Evolutionary conservation across 495 filamentous ascomycete species (phyloP).

Genomic region (Podospora fimiseda): DNA sequence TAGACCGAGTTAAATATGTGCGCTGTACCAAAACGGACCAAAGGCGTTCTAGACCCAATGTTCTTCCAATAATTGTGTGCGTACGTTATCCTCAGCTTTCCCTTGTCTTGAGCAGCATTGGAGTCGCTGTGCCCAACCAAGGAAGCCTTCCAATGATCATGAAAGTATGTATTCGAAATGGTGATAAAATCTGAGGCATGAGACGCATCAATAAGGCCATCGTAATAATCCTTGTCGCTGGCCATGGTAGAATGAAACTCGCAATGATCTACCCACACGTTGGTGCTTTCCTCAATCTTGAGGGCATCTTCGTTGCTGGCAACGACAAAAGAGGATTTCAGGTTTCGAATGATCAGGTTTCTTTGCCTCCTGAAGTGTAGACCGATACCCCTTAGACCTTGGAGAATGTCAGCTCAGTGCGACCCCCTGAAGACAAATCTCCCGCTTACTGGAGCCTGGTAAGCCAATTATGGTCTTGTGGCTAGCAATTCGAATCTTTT

Average conservation of each 20-base stretch:
- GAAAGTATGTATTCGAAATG: conserved; percentile 44
- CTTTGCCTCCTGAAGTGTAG: conserved; percentile 40
- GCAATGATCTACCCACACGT: conserved; percentile 65
- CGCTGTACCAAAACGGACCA: conserved; percentile 57
- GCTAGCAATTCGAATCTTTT: conserved; percentile 41
- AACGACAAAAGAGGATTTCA: conserved; percentile 52
- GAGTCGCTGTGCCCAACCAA: conserved; percentile 56
- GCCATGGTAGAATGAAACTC: conserved; percentile 54
- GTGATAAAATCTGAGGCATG: conserved; percentile 51
- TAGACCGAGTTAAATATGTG: conserved; percentile 44
- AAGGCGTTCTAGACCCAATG: conserved; percentile 54
- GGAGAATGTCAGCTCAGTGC: background rate
- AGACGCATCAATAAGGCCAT: conserved; percentile 58
- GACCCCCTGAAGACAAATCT: conserved; percentile 18
- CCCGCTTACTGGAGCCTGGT: conserved; percentile 19
- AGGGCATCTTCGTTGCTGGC: conserved; percentile 56
- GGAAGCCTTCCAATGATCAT: conserved; percentile 62
- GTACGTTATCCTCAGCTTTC: conserved; percentile 54
- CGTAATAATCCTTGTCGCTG: conserved; percentile 61
- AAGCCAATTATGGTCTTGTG: conserved; percentile 53
- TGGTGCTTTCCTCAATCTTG: conserved; percentile 48
- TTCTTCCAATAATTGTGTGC: conserved; percentile 58
- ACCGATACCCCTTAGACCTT: conserved; percentile 40
- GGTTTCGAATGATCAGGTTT: conserved; percentile 58
- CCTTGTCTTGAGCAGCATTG: conserved; percentile 42